Evolutionary conservation across 371 early-diverging fungal species (phyloP).

Genomic region (Circinella umbellata): DNA sequence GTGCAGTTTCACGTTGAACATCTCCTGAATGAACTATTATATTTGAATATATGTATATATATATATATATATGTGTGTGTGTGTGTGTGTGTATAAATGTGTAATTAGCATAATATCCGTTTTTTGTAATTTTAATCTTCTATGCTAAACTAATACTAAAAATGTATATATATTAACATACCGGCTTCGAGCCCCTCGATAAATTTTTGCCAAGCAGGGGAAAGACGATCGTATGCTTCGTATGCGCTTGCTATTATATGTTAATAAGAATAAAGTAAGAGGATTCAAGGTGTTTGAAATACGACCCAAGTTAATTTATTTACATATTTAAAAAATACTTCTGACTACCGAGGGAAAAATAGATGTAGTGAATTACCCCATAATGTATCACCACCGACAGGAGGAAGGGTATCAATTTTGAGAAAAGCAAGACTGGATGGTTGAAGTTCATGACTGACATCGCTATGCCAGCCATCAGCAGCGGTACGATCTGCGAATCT

Average conservation of each 20-base stretch:
- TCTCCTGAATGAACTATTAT: slow-evolving; percentile 63
- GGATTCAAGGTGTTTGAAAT: no score
- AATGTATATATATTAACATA: neutral
- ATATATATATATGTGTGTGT: no score
- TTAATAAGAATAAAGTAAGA: no score
- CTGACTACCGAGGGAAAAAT: no score
- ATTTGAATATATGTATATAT: slow-evolving; percentile 15
- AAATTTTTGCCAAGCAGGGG: slow-evolving; percentile 56
- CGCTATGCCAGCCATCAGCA: slow-evolving; percentile 53
- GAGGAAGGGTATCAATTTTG: slow-evolving; percentile 55
- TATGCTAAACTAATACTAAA: no score
- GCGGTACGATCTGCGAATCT: neutral
- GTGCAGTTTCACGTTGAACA: slow-evolving; percentile 43
- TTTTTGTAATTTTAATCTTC: no score
- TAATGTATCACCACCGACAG: slow-evolving; percentile 62
- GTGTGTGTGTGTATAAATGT: slow-evolving; percentile 36
- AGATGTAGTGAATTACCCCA: slow-evolving; percentile 28
- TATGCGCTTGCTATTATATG: slow-evolving; percentile 44
- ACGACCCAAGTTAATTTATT: no score
- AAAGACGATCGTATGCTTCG: slow-evolving; percentile 65
- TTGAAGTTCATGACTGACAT: slow-evolving; percentile 66
- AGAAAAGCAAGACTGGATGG: slow-evolving; percentile 64
- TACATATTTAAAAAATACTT: no score
- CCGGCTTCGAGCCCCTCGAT: slow-evolving; percentile 56
- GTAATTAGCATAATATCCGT: slow-evolving; percentile 63